Conservation (phyloP, 805 yeast species). For the Citeromyces nyonsensis region DNA sequence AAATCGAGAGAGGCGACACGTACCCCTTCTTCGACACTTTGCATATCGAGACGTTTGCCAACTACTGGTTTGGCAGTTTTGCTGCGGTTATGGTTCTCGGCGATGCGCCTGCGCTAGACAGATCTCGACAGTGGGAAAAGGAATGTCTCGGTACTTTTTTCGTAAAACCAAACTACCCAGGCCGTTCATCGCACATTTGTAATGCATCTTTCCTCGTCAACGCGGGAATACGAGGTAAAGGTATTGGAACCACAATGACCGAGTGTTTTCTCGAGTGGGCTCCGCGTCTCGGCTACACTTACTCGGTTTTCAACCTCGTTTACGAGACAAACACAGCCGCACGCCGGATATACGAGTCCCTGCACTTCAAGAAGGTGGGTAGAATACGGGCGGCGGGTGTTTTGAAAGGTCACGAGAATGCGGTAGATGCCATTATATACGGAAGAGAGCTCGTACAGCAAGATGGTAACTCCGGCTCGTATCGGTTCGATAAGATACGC, state of each 20-base stretch:
- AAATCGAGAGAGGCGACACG: constrained; percentile 78
- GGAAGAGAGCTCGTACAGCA: constrained; percentile 61
- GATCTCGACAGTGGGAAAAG: constrained; percentile 72
- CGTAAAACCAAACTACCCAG: constrained; percentile 82
- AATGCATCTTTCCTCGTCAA: constrained; percentile 81
- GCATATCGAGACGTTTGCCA: constrained; percentile 60
- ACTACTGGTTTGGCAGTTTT: constrained; percentile 79
- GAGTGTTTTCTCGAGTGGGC: constrained; percentile 89
- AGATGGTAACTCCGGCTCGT: constrained; percentile 33
- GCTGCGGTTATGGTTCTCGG: constrained; percentile 76
- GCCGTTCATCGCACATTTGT: constrained; percentile 86
- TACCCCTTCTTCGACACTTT: constrained; percentile 75
- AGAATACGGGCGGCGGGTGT: constrained; percentile 79
- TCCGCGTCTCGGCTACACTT: constrained; percentile 73
- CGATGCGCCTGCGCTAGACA: constrained; percentile 32
- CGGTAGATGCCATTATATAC: constrained; percentile 79
- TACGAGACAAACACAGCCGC: constrained; percentile 84
- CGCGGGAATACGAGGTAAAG: constrained; percentile 84
- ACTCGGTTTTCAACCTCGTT: constrained; percentile 69
- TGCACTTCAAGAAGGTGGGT: constrained; percentile 68
- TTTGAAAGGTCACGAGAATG: constrained; percentile 66
- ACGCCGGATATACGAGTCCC: constrained; percentile 58
- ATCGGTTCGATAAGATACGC: constrained; percentile 63
- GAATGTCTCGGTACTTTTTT: constrained; percentile 83
- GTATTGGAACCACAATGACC: constrained; percentile 75